These are phyloP conservation scores for Myxozyma melibiosi DNA, from an alignment of 805 yeast species.

Conservation along the genomic window DNA sequence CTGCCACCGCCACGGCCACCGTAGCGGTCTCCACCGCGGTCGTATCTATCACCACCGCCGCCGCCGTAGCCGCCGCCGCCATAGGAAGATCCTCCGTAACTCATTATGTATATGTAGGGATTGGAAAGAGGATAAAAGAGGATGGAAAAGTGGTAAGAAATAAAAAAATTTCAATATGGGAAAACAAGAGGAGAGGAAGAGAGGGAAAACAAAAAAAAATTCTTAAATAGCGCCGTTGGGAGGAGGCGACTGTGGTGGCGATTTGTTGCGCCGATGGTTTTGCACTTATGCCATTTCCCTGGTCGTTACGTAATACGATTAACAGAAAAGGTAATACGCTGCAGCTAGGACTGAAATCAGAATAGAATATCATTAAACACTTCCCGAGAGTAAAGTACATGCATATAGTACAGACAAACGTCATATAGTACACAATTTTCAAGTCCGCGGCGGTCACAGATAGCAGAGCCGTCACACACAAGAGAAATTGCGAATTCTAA, in stretches of 20 bases:
- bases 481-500: not conserved
- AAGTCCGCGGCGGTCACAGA: not conserved
- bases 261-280: not conserved
- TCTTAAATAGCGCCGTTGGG: not conserved
- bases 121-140: not conserved
- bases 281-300: no score
- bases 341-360: no score
- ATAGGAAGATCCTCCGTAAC: constrained; percentile 28
- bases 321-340: no score
- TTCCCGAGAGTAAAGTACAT: not conserved
- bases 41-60: constrained; percentile 9
- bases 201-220: not conserved
- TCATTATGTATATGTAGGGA: constrained; percentile 15
- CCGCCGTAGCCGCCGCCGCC: constrained; percentile 21
- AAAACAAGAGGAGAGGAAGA: not conserved
- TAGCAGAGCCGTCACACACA: no score
- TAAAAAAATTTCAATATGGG: not conserved
- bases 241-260: constrained; percentile 3
- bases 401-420: not conserved
- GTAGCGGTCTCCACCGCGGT: constrained; percentile 15
- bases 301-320: no score
- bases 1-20: constrained; percentile 14
- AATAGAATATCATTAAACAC: no score
- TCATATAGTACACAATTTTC: not conserved
- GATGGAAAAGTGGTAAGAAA: no score